phyloP scores from a whole-genome alignment of 2,329 filamentous ascomycete genomes.

The Sclerotinia trifoliorum region DNA sequence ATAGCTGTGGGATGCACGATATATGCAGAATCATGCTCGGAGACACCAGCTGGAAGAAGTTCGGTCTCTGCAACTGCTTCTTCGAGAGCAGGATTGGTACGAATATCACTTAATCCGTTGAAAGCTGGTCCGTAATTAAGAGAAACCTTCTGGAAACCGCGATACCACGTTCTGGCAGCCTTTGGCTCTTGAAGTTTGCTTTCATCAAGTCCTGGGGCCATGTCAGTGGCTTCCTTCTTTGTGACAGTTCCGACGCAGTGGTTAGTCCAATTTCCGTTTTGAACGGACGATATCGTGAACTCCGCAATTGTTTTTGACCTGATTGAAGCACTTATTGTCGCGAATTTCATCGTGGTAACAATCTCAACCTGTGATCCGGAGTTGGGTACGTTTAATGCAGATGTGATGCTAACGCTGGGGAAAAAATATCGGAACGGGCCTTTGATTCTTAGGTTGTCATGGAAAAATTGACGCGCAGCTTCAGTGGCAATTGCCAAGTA shows the following conservation, averaged over 20 bases:
- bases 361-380: constrained; percentile 21
- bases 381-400: constrained; percentile 17
- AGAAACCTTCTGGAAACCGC: constrained; percentile 41
- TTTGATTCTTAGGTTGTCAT: not conserved
- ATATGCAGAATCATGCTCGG: constrained; percentile 40
- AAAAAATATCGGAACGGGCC: constrained; percentile 14
- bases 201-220: not conserved
- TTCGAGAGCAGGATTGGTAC: constrained; percentile 35
- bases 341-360: constrained; percentile 19
- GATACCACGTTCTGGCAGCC: constrained; percentile 39
- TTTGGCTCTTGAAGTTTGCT: constrained; percentile 34
- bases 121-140: constrained; percentile 45
- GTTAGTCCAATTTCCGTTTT: constrained; percentile 15
- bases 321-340: constrained; percentile 13
- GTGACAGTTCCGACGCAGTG: constrained; percentile 18
- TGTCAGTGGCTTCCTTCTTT: not conserved
- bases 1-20: constrained; percentile 56
- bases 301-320: constrained; percentile 12
- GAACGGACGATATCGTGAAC: constrained; percentile 18
- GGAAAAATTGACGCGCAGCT: constrained; percentile 13
- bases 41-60: constrained; percentile 25
- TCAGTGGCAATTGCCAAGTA: constrained; percentile 41
- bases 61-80: constrained; percentile 35
- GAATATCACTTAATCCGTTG: constrained; percentile 40
- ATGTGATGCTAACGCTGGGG: constrained; percentile 16